Evolutionary conservation across 768 basidiomycete species (phyloP).

Genomic region (Strobilomyces dryophilus): DNA sequence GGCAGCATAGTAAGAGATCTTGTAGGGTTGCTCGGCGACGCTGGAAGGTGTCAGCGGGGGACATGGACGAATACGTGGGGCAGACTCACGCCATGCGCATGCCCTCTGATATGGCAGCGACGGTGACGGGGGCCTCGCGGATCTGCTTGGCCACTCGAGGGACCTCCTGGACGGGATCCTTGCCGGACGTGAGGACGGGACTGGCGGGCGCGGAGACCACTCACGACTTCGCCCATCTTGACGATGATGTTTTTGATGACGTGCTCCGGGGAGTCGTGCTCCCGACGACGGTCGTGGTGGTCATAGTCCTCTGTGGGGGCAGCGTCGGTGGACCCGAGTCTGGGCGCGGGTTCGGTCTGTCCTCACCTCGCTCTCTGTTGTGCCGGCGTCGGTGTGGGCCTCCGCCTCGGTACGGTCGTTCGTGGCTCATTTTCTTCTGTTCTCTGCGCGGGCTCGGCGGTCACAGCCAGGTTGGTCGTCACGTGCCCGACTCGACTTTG

Average conservation of each 20-base stretch:
- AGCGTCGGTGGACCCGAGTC: background rate
- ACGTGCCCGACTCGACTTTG: conserved; percentile 14
- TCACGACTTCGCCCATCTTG: conserved; percentile 79
- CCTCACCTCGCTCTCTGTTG: conserved; percentile 49
- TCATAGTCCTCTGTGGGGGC: conserved; percentile 53
- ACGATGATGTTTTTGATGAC: conserved; percentile 63
- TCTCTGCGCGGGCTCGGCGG: background rate
- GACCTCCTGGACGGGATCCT: conserved; percentile 73
- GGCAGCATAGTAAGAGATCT: conserved; percentile 86
- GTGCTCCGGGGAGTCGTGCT: conserved; percentile 71
- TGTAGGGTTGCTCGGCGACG: conserved; percentile 90
- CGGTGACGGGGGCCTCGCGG: conserved; percentile 52
- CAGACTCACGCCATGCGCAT: conserved; percentile 60
- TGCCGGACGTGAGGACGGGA: conserved; percentile 1
- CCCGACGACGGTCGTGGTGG: conserved; percentile 58
- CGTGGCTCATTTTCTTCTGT: conserved; percentile 48
- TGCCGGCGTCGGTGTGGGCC: conserved; percentile 46
- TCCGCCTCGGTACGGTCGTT: conserved; percentile 44
- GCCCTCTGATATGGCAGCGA: conserved; percentile 67
- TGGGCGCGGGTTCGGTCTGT: background rate
- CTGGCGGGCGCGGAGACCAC: conserved; percentile 21
- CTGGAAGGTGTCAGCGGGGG: conserved; percentile 35
- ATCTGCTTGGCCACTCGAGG: conserved; percentile 63
- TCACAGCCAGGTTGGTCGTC: conserved; percentile 9
- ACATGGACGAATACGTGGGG: background rate